Percentiles rank a stretch among this genome's conserved stretches.
phyloP scores from a whole-genome alignment of 768 basidiomycete species.

The Lactarius tabidus region DNA sequence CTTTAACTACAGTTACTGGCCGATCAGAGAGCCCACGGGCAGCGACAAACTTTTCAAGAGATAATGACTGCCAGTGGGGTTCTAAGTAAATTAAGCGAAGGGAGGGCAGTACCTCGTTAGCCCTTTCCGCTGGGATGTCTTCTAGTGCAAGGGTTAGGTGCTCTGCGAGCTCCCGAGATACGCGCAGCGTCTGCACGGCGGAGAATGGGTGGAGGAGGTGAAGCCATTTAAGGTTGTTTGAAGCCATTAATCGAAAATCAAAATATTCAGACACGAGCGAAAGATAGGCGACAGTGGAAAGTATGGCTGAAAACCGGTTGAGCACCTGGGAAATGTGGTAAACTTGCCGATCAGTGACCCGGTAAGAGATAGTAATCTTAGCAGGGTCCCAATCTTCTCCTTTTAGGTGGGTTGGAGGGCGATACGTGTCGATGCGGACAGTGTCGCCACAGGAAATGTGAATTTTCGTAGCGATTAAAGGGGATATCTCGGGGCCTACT shows the following conservation, averaged over 20 bases:
- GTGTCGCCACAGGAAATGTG: too few relatives aligned
- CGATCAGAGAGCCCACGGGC: background rate
- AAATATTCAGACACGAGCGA: too few relatives aligned
- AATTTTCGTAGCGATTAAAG: too few relatives aligned
- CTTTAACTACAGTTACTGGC: background rate
- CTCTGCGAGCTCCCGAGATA: background rate
- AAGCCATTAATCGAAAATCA: too few relatives aligned
- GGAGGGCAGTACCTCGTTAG: background rate
- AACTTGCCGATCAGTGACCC: too few relatives aligned
- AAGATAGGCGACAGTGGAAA: too few relatives aligned
- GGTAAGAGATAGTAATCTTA: background rate
- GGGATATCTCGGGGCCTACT: background rate
- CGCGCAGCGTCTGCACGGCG: background rate
- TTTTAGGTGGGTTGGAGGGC: too few relatives aligned
- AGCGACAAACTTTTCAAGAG: background rate
- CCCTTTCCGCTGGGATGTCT: background rate
- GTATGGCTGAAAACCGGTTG: too few relatives aligned
- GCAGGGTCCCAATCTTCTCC: too few relatives aligned
- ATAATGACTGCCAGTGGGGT: background rate
- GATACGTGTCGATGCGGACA: too few relatives aligned
- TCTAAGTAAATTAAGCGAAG: background rate
- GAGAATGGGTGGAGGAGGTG: background rate
- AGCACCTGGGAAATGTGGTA: too few relatives aligned
- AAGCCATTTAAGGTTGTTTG: background rate
- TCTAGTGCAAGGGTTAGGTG: background rate